Percentiles rank a stretch among this genome's conserved stretches.
These are phyloP conservation scores for Thuja plicata DNA, from an alignment of 83 land plant species.

Conservation along the genomic window DNA sequence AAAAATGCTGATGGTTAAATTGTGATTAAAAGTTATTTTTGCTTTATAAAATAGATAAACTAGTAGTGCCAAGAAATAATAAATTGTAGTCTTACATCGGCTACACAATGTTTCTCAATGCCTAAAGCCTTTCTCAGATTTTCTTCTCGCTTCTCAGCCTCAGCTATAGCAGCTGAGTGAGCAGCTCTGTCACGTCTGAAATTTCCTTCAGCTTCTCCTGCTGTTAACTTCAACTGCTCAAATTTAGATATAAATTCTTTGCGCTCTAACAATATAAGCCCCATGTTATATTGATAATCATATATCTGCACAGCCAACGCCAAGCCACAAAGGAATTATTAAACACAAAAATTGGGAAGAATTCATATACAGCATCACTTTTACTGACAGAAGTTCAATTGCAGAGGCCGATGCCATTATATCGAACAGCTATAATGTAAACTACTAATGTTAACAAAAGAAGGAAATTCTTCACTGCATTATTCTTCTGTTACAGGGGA, in stretches of 20 bases:
- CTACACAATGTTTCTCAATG: conserved; percentile 81
- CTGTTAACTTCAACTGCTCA: conserved; percentile 60
- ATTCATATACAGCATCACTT: neutral
- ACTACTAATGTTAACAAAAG: neutral
- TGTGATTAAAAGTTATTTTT: neutral
- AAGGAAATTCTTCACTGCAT: neutral
- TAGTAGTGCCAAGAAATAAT: neutral
- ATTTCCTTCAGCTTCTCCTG: conserved; percentile 54
- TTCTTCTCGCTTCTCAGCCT: conserved; percentile 77
- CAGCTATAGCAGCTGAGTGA: conserved; percentile 60
- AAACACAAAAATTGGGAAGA: neutral
- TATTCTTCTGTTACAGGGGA: neutral
- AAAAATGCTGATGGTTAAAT: no score
- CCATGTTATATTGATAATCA: conserved; percentile 96
- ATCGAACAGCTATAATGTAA: neutral
- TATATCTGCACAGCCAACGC: conserved; percentile 50
- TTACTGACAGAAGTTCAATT: neutral
- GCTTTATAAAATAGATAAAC: neutral
- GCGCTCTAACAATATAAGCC: conserved; percentile 80
- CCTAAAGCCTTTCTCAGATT: conserved; percentile 65
- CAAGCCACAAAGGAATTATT: neutral
- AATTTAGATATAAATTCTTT: conserved; percentile 76
- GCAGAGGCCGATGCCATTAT: neutral
- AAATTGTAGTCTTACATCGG: conserved; percentile 42
- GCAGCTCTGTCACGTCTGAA: conserved; percentile 71